Base-by-base conservation (phyloP, 495 filamentous ascomycete genomes). In the Glonium stellatum region DNA sequence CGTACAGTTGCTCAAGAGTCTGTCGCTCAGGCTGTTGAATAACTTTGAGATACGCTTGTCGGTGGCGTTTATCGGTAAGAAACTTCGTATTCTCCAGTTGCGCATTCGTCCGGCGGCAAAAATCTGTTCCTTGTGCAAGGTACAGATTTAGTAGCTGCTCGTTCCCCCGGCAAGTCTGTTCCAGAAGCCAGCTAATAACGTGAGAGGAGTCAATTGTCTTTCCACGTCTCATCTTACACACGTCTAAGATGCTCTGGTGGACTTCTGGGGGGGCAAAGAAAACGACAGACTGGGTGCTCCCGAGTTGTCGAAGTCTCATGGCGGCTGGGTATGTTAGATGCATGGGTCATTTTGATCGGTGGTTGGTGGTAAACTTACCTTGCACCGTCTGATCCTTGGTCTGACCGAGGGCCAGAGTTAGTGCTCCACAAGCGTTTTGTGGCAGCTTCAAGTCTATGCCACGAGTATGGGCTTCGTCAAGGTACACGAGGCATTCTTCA, bases 391-490 rank as follows among this genome's bases (percentile, higher is more conserved):
- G 78, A 52, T 90, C 86, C 63, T 90, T 89, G 0, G 84, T 85
- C 8, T 86, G 70, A 19, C 75, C 73, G 0, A 82, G 76, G 0
- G 86, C 85, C 0, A 90, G 73, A 0, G 84, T 90, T 15, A 92
- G 78, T 6, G 84, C 84, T 5, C 84, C 88, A 10, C 78, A 70
- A 57, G 82, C 83, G 13, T 75, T 31, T 1, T 55, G 55, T 0
- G 87, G 87, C 10, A 92, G 64, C 60, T 78, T 84, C 15, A 92
- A 61, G 60, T 90, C 86, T 3, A 80, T 86, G 0, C 88, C 88
- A 62, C 87, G 72, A 0, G 87, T 88, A 62, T 92, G 88, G 0
- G 80, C 80, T 61, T 91, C 81, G 49, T 90, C 87, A 5, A 90
- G 73, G 66, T 86, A 90, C 0, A 90, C 81, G 0, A 87, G 73